phyloP scores from a whole-genome alignment of 177 flowering plant genomes.

The Vitis hybrid region DNA sequence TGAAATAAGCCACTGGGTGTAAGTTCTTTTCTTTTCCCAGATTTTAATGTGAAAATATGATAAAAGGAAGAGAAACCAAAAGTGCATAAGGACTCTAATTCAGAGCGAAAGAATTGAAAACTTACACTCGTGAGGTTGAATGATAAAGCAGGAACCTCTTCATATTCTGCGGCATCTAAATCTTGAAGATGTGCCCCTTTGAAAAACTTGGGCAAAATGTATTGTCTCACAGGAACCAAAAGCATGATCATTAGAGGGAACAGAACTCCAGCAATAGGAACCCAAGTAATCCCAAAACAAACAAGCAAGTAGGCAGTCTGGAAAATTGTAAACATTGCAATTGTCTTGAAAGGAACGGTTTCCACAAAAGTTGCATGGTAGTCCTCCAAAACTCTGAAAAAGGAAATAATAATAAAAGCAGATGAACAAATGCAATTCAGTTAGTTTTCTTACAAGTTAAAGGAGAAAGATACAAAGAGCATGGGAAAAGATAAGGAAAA shows the following conservation, averaged over 20 bases:
- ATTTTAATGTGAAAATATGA: too few relatives aligned
- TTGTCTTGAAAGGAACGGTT: slow-evolving; percentile 40
- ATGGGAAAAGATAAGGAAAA: neutral
- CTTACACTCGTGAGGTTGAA: slow-evolving; percentile 25
- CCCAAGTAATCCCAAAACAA: slow-evolving; percentile 50
- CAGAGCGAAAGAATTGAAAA: neutral
- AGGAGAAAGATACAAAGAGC: neutral
- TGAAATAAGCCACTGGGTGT: too few relatives aligned
- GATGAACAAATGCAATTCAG: neutral
- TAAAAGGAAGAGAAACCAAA: too few relatives aligned
- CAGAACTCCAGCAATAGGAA: slow-evolving; percentile 47
- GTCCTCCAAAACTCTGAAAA: slow-evolving; percentile 38
- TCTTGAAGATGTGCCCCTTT: slow-evolving; percentile 44
- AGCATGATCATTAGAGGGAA: slow-evolving; percentile 47
- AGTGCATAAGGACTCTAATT: too few relatives aligned
- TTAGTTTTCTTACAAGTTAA: neutral
- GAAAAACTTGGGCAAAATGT: slow-evolving; percentile 44
- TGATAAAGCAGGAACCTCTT: slow-evolving; percentile 35
- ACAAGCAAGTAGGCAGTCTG: slow-evolving; percentile 36
- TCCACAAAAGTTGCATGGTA: slow-evolving; percentile 42
- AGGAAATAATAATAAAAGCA: neutral
- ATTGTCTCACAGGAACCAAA: slow-evolving; percentile 44
- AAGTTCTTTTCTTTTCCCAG: too few relatives aligned
- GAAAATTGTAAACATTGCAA: slow-evolving; percentile 37
- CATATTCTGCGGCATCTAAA: slow-evolving; percentile 49